Evolutionary conservation across 805 yeast genomes (phyloP).

Genomic region (Candida michaelii): DNA sequence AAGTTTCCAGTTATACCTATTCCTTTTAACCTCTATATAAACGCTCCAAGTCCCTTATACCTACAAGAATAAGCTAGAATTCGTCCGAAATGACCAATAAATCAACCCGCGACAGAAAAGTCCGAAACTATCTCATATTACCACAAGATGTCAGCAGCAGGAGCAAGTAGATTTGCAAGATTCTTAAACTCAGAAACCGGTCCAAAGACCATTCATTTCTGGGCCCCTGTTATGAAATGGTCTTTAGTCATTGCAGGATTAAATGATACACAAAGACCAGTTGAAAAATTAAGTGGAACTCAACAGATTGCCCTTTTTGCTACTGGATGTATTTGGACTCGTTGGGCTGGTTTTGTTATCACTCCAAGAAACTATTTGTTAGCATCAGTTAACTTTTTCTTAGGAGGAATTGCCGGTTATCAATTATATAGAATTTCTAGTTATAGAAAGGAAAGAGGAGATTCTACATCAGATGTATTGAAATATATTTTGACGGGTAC

Average conservation of each 20-base stretch:
- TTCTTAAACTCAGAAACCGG: slow-evolving; percentile 88
- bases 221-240: slow-evolving; percentile 80
- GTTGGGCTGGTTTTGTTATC: slow-evolving; percentile 92
- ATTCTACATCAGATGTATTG: slow-evolving; percentile 53
- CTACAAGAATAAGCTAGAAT: not conserved
- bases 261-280: slow-evolving; percentile 85
- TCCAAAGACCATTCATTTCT: slow-evolving; percentile 95
- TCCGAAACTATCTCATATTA: slow-evolving; percentile 1
- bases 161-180: slow-evolving; percentile 60
- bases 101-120: slow-evolving; percentile 3
- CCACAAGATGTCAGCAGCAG: slow-evolving; percentile 27
- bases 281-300: slow-evolving; percentile 85
- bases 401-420: slow-evolving; percentile 84
- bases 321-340: slow-evolving; percentile 95
- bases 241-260: slow-evolving; percentile 88
- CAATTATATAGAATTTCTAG: slow-evolving; percentile 72
- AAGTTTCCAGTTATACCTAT: too few relatives aligned
- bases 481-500: slow-evolving; percentile 58
- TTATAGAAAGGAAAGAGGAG: slow-evolving; percentile 68
- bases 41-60: too few relatives aligned
- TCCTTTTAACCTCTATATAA: too few relatives aligned
- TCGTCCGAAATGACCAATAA: slow-evolving; percentile 3
- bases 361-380: slow-evolving; percentile 81
- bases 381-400: slow-evolving; percentile 92
- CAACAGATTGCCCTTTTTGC: slow-evolving; percentile 84